Percentiles rank a stretch among this genome's conserved stretches.
Conservation (phyloP, 495 filamentous ascomycete species). For the Entonaema liquescens region DNA sequence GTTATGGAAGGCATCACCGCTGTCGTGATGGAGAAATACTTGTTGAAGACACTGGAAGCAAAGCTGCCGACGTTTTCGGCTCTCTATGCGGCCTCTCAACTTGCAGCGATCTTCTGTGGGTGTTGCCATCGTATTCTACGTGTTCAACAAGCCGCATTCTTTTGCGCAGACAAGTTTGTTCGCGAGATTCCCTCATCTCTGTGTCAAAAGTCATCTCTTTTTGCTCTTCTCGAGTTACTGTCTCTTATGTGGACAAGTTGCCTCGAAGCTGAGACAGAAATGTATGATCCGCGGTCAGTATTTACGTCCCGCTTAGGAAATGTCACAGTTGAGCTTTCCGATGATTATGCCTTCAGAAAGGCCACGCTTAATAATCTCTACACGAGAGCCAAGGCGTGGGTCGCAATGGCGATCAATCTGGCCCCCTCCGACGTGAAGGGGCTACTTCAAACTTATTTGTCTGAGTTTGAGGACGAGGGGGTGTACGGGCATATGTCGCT, state of each 20-base stretch:
- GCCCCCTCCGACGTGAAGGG: slow-evolving; percentile 96
- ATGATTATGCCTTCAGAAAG: slow-evolving; percentile 82
- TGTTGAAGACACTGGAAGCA: slow-evolving; percentile 75
- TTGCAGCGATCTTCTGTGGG: slow-evolving; percentile 81
- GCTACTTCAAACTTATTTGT: slow-evolving; percentile 91
- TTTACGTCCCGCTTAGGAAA: slow-evolving; percentile 77
- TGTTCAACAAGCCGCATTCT: slow-evolving; percentile 83
- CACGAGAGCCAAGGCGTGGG: slow-evolving; percentile 79
- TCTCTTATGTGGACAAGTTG: slow-evolving; percentile 95
- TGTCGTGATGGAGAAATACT: slow-evolving; percentile 75
- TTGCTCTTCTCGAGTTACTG: slow-evolving; percentile 88
- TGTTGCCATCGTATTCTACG: slow-evolving; percentile 92
- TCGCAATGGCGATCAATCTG: slow-evolving; percentile 78
- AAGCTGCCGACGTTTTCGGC: slow-evolving; percentile 77
- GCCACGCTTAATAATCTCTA: slow-evolving; percentile 81
- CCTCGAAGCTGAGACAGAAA: slow-evolving; percentile 90
- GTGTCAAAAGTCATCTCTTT: slow-evolving; percentile 87
- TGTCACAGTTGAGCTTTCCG: slow-evolving; percentile 87
- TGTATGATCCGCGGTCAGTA: slow-evolving; percentile 84
- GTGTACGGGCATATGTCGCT: slow-evolving; percentile 88
- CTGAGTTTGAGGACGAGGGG: slow-evolving; percentile 88
- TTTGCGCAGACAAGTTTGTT: slow-evolving; percentile 86
- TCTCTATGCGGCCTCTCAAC: slow-evolving; percentile 84
- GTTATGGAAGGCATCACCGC: slow-evolving; percentile 87
- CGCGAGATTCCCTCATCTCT: slow-evolving; percentile 84